Conservation (phyloP, 306 rosid genomes). For the Hylodesmum podocarpum region DNA sequence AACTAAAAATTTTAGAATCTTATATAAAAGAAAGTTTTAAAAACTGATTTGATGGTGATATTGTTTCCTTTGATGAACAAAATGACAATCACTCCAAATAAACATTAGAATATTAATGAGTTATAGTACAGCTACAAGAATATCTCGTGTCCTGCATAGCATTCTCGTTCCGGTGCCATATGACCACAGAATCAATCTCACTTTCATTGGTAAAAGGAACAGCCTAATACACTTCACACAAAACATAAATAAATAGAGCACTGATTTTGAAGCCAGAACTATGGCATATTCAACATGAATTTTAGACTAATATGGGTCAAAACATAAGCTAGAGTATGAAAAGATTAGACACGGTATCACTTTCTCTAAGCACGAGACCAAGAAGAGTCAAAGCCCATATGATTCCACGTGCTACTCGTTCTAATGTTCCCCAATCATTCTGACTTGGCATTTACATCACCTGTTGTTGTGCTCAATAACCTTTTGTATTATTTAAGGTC, state of each 20-base stretch:
- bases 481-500: constrained; percentile 5
- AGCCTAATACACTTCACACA: background rate
- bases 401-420: constrained; percentile 45
- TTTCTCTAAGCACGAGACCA: constrained; percentile 31
- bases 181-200: background rate
- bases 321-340: background rate
- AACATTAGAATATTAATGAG: background rate
- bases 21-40: too few species aligned
- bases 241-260: background rate
- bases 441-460: constrained; percentile 30
- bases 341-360: constrained; percentile 29
- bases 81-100: too few species aligned
- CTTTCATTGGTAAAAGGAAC: background rate
- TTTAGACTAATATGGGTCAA: background rate
- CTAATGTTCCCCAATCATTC: constrained; percentile 31
- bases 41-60: too few species aligned
- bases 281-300: background rate
- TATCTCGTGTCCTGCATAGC: background rate
- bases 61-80: too few species aligned
- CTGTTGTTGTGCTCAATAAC: background rate
- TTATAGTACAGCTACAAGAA: background rate
- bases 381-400: constrained; percentile 33
- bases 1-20: too few species aligned
- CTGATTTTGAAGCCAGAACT: background rate
- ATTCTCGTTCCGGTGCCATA: background rate